Percentiles rank a stretch among this genome's conserved stretches.
Conservation (phyloP, 1,284 basidiomycete genomes). For the Irpex lacteus region DNA sequence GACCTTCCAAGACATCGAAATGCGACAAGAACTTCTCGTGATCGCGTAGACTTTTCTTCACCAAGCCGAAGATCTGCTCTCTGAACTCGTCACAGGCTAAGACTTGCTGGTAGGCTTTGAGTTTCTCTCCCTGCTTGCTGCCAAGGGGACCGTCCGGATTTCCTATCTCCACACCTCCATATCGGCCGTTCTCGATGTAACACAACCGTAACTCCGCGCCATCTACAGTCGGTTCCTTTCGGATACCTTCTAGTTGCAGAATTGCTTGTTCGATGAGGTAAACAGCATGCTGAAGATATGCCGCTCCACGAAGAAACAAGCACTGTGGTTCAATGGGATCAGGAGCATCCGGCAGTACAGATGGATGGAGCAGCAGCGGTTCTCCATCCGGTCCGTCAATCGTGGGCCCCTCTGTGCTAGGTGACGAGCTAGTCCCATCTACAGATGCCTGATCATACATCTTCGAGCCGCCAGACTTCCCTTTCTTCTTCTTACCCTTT, state of each 20-base stretch:
- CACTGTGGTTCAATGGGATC: slow-evolving; percentile 79
- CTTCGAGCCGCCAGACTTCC: slow-evolving; percentile 34
- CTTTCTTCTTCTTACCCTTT: slow-evolving; percentile 51
- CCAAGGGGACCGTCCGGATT: slow-evolving; percentile 76
- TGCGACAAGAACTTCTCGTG: slow-evolving; percentile 77
- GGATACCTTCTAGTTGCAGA: slow-evolving; percentile 64
- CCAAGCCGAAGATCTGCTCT: slow-evolving; percentile 52
- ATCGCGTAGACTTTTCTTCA: slow-evolving; percentile 74
- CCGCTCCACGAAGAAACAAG: slow-evolving; percentile 76
- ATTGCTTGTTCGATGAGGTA: slow-evolving; percentile 68
- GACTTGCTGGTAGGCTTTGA: slow-evolving; percentile 55
- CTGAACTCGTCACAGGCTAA: slow-evolving; percentile 51
- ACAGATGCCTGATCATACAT: slow-evolving; percentile 63
- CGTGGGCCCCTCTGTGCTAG: slow-evolving; percentile 34
- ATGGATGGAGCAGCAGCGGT: slow-evolving; percentile 55
- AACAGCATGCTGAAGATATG: slow-evolving; percentile 74
- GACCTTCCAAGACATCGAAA: slow-evolving; percentile 67
- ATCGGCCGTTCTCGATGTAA: slow-evolving; percentile 65
- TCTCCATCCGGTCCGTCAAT: slow-evolving; percentile 51
- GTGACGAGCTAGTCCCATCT: slow-evolving; percentile 52
- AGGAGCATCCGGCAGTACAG: slow-evolving; percentile 68
- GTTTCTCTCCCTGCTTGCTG: slow-evolving; percentile 51
- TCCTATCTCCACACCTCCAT: slow-evolving; percentile 75
- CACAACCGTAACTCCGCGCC: slow-evolving; percentile 72
- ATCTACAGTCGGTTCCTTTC: slow-evolving; percentile 52